Conservation (phyloP, 2,329 filamentous ascomycete genomes). For the Fusarium secorum region DNA sequence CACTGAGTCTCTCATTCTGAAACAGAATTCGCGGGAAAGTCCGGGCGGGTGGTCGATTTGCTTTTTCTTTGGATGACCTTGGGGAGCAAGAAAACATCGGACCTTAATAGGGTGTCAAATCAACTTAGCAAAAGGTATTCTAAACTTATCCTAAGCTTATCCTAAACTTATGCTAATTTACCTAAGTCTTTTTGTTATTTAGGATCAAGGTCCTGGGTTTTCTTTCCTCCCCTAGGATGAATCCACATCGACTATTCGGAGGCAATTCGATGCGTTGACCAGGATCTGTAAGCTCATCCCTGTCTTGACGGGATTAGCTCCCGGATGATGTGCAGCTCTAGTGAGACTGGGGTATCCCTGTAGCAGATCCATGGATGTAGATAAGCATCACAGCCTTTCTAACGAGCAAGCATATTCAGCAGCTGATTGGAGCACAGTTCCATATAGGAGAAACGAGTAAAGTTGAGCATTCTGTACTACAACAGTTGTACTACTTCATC, state of each 20-base stretch:
- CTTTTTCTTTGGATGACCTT: neutral
- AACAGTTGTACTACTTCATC: neutral
- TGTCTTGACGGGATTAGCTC: slow-evolving; percentile 5
- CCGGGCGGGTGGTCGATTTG: neutral
- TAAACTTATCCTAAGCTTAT: neutral
- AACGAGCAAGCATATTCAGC: neutral
- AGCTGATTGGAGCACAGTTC: neutral
- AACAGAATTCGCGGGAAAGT: slow-evolving; percentile 1
- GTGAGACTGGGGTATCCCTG: neutral
- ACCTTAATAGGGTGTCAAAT: neutral
- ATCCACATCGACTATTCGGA: neutral
- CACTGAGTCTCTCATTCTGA: neutral
- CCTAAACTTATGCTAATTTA: neutral
- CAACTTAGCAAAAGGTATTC: neutral
- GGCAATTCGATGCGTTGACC: neutral
- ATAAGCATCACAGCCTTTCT: neutral
- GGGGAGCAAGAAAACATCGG: neutral
- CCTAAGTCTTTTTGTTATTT: neutral
- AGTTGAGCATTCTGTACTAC: neutral
- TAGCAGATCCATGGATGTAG: neutral
- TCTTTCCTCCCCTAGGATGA: neutral
- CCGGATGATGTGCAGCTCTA: slow-evolving; percentile 12
- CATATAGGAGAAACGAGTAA: neutral
- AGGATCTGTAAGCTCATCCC: neutral
- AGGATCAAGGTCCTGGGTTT: neutral